Evolutionary conservation across 768 basidiomycete genomes (phyloP), one percentile per base, ranked within the genome.

Genomic region (Auricularia sp.): DNA sequence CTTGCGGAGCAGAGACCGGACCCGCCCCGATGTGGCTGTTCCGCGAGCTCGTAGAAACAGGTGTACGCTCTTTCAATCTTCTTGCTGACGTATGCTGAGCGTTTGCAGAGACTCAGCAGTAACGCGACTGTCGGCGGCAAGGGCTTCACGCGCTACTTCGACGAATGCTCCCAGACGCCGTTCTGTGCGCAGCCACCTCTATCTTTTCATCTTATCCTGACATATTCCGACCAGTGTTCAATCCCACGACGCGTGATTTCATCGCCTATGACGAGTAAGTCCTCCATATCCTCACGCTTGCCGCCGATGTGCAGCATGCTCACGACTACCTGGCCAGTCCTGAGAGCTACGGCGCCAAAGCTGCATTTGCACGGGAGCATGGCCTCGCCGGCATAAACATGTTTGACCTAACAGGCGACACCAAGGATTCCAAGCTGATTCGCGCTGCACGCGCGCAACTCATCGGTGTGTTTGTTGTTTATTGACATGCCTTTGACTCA

Each of bases 261-360:
- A 59, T 59, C 56, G 29, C 56, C 33, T 59, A 59, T 18, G 56
- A 59, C 56, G 56, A 59, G 56, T 59, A 33, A 29, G 56, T 29
- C 13, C 34, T 7, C 34, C 7, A 39, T 39, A 8, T 39, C 8
- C 24, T 33, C 10, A 13, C 56, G 29, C 56, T 29, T 29, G 29
- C 29, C 29, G 29, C 29, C 29, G 29, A 29, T 29, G 2, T 29
- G 29, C 21, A 29, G 29, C 8, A 18, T 33, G 24, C 56, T 59
- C 24, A 59, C 47, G 16, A 42, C 13, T 54, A 8, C 29, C 8
- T 35, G 56, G 11, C 10, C 33, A 59, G 56, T 24, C 56, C 56
- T 7, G 8, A 24, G 18, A 59, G 56, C 56, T 59, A 29, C 24
- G 56, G 34, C 10, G 34, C 14, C 29, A 59, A 59, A 34, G 56